A percentile compares a stretch with the other conserved stretches of the same genome.
Conservation (phyloP, 306 rosid species). For the Inga oerstediana region DNA sequence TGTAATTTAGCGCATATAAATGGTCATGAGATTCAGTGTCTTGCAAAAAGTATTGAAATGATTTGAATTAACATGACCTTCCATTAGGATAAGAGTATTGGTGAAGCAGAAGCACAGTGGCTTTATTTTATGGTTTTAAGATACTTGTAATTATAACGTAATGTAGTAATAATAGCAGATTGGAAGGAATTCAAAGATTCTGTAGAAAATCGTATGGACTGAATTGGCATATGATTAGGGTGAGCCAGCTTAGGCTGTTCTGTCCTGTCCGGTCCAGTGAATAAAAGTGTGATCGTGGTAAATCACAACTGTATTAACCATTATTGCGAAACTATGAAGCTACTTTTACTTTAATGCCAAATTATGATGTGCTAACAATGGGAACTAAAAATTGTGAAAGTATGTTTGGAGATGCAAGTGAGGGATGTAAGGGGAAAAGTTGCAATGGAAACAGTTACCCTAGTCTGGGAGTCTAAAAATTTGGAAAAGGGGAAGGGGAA, state of each 20-base stretch:
- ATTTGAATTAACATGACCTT: neutral
- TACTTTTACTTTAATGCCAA: neutral
- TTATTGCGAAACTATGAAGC: neutral
- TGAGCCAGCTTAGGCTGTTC: neutral
- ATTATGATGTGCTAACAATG: neutral
- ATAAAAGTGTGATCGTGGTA: neutral
- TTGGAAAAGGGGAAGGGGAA: neutral
- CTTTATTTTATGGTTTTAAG: neutral
- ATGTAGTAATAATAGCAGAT: neutral
- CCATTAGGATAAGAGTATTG: neutral
- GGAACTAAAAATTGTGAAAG: neutral
- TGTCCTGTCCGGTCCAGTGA: neutral
- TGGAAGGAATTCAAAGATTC: neutral
- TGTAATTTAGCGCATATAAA: constrained; percentile 6
- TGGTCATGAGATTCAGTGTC: neutral
- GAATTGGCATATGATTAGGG: neutral
- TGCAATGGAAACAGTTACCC: neutral
- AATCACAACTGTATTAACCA: neutral
- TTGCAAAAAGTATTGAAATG: neutral
- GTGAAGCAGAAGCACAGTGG: neutral
- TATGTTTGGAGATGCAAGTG: neutral
- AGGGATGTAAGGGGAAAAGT: neutral
- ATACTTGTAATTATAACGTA: neutral
- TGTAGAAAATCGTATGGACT: neutral
- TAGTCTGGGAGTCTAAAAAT: neutral